phyloP scores from a whole-genome alignment of 257 asterid genomes.

The Buddleja alternifolia region DNA sequence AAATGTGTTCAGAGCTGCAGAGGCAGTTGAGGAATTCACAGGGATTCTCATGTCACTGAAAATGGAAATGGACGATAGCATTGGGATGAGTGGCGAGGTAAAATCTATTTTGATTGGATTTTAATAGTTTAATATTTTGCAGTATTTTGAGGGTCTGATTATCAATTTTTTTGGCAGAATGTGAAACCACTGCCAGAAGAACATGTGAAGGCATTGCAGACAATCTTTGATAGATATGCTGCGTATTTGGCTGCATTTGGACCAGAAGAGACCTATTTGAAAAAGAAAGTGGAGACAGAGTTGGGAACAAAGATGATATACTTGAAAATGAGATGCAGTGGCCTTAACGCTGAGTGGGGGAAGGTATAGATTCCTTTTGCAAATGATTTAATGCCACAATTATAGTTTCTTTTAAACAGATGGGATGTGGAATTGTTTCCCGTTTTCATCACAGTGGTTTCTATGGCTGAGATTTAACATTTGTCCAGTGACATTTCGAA shows the following conservation, averaged over 20 bases:
- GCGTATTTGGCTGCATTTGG: constrained; percentile 82
- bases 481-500: neutral
- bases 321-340: constrained; percentile 98
- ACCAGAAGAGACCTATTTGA: constrained; percentile 81
- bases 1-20: constrained; percentile 83
- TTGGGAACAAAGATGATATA: constrained; percentile 87
- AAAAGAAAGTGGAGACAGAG: constrained; percentile 93
- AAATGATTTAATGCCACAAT: constrained; percentile 1
- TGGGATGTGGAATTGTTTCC: neutral
- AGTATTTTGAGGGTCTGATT: constrained; percentile 28
- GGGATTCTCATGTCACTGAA: constrained; percentile 75
- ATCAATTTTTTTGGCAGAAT: constrained; percentile 51
- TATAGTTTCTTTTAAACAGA: constrained; percentile 3
- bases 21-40: constrained; percentile 89
- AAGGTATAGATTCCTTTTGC: constrained; percentile 60
- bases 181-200: constrained; percentile 87
- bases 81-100: constrained; percentile 96
- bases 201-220: constrained; percentile 61
- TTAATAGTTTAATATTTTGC: constrained; percentile 1
- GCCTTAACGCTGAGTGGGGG: constrained; percentile 92
- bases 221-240: constrained; percentile 66
- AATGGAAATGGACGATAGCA: constrained; percentile 86
- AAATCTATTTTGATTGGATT: constrained; percentile 17
- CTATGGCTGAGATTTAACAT: neutral
- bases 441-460: constrained; percentile 14